Evolutionary conservation across 2,329 filamentous ascomycete genomes (phyloP).

Genomic region (Phaeophleospora eucalypticola): DNA sequence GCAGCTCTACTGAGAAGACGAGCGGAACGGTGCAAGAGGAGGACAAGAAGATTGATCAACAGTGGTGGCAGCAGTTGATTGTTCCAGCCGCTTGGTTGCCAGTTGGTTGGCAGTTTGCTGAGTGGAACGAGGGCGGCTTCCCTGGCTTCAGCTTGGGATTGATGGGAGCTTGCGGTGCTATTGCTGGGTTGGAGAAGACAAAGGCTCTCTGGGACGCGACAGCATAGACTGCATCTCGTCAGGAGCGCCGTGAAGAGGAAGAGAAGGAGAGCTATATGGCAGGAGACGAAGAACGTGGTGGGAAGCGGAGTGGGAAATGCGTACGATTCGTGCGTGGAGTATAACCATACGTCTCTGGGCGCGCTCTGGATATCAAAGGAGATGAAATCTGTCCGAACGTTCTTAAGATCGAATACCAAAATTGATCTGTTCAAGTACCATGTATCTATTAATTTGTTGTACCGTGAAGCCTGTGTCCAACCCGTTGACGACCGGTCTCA

Average conservation of each 20-base stretch:
- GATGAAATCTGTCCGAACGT: too few relatives aligned
- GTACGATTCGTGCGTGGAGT: background rate
- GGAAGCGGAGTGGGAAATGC: background rate
- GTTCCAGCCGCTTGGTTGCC: constrained; percentile 43
- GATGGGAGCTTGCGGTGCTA: constrained; percentile 41
- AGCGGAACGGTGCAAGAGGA: constrained; percentile 29
- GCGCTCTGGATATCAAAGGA: too few relatives aligned
- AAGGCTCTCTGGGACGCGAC: constrained; percentile 34
- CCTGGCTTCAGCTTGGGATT: constrained; percentile 43
- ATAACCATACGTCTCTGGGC: too few relatives aligned
- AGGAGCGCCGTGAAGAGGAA: background rate
- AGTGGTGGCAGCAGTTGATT: constrained; percentile 43
- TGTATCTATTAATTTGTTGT: too few relatives aligned
- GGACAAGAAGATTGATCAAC: constrained; percentile 38
- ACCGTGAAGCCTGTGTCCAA: too few relatives aligned
- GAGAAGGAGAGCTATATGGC: background rate
- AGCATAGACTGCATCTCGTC: constrained; percentile 13
- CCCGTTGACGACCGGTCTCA: too few relatives aligned
- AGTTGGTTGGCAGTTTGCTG: constrained; percentile 40
- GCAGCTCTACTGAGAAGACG: constrained; percentile 22
- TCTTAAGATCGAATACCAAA: too few relatives aligned
- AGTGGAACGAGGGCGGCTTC: constrained; percentile 34
- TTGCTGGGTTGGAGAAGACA: constrained; percentile 37
- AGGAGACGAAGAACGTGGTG: background rate
- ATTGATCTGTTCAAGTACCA: too few relatives aligned